Evolutionary conservation across 495 filamentous ascomycete genomes (phyloP).

Genomic region (Astrocystis sublimbata): DNA sequence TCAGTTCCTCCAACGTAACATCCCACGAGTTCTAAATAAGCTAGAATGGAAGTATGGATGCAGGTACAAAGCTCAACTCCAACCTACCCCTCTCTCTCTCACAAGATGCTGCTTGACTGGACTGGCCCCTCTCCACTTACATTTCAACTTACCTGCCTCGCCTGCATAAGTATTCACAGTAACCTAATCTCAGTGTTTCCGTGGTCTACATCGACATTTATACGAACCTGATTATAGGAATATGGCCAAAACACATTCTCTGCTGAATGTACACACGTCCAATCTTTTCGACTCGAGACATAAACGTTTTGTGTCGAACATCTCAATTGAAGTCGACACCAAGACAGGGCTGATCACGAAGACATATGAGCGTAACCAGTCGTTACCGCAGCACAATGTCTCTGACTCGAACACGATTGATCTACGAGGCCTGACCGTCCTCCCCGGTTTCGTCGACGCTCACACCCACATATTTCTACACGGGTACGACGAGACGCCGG

Average conservation of each 20-base stretch:
- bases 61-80: too few species aligned
- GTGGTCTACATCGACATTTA: too few species aligned
- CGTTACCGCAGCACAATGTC: conserved; percentile 17
- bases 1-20: too few species aligned
- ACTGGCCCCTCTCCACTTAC: too few species aligned
- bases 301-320: conserved; percentile 44
- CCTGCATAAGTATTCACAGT: too few species aligned
- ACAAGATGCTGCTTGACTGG: too few species aligned
- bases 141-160: too few species aligned
- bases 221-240: background rate
- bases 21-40: too few species aligned
- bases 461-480: conserved; percentile 59
- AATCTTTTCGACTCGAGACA: conserved; percentile 49
- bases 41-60: too few species aligned
- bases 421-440: conserved; percentile 46
- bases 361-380: conserved; percentile 32
- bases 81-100: too few species aligned
- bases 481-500: conserved; percentile 43
- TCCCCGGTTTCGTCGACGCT: conserved; percentile 55
- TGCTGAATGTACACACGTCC: conserved; percentile 44
- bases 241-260: conserved; percentile 1
- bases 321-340: conserved; percentile 42
- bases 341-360: conserved; percentile 44
- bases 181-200: too few species aligned
- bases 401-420: conserved; percentile 38